These are phyloP conservation scores for Penicillium sp. DNA, from an alignment of 2,329 filamentous ascomycete genomes.

Conservation along the genomic window DNA sequence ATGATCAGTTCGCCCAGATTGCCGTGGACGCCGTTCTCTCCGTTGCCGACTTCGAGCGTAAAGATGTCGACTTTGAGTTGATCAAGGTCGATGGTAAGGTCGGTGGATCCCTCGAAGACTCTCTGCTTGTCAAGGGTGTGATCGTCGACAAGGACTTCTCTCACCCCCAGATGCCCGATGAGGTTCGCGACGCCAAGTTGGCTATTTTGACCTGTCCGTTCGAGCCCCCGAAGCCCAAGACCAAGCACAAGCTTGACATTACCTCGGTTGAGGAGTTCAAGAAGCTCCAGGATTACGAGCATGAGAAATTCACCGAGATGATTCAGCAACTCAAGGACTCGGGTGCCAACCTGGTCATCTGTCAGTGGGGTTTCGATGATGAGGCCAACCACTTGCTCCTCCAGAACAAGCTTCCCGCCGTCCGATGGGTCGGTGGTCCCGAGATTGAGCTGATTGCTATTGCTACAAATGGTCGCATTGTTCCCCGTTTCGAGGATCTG, in stretches of 20 bases:
- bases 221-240: constrained; percentile 98
- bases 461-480: constrained; percentile 95
- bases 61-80: constrained; percentile 97
- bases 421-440: constrained; percentile 95
- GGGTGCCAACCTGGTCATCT: constrained; percentile 95
- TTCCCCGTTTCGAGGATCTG: constrained; percentile 94
- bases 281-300: constrained; percentile 93
- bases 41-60: constrained; percentile 91
- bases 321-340: constrained; percentile 97
- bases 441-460: constrained; percentile 99
- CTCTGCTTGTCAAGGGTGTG: constrained; percentile 92
- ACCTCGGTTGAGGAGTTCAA: constrained; percentile 97
- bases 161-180: constrained; percentile 96
- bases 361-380: constrained; percentile 99
- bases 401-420: constrained; percentile 92
- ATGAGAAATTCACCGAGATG: constrained; percentile 97
- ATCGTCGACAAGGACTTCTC: constrained; percentile 99
- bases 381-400: constrained; percentile 97
- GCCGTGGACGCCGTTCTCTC: constrained; percentile 96
- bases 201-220: constrained; percentile 98
- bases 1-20: constrained; percentile 97
- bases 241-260: constrained; percentile 98
- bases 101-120: constrained; percentile 88
- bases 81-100: constrained; percentile 99
- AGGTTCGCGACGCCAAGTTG: constrained; percentile 93